A percentile compares a stretch with the other conserved stretches of the same genome.
phyloP scores from a whole-genome alignment of 192 early-diverging fungal genomes.

The Backusella tarrabulga region DNA sequence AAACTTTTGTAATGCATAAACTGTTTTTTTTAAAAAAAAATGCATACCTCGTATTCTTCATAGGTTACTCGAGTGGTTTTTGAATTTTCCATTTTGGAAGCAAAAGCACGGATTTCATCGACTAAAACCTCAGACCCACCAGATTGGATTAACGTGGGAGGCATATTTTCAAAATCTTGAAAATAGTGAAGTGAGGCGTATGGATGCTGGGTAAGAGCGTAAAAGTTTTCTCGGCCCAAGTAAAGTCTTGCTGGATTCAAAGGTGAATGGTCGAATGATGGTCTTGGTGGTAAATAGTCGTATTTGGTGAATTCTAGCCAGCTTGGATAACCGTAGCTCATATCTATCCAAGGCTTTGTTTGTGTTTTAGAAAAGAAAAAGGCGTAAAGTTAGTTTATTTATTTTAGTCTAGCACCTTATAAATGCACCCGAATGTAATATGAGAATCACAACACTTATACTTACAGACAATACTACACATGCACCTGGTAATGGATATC shows the following conservation, averaged over 20 bases:
- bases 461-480: conserved; percentile 54
- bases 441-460: not conserved
- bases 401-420: conserved; percentile 31
- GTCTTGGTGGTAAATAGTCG: conserved; percentile 37
- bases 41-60: conserved; percentile 20
- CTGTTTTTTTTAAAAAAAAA: not conserved
- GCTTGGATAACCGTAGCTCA: conserved; percentile 44
- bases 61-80: conserved; percentile 9
- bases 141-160: conserved; percentile 47
- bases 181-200: conserved; percentile 50
- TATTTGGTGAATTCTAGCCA: conserved; percentile 37
- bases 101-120: conserved; percentile 41
- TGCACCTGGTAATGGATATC: conserved; percentile 42
- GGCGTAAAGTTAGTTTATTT: no score
- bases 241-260: conserved; percentile 45
- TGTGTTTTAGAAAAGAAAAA: not conserved
- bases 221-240: conserved; percentile 30
- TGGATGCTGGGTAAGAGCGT: conserved; percentile 38
- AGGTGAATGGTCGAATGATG: conserved; percentile 15
- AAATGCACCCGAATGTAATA: not conserved
- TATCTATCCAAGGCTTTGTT: conserved; percentile 50
- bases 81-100: conserved; percentile 3
- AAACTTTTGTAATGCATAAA: not conserved
- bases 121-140: conserved; percentile 42
- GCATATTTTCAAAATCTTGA: conserved; percentile 34